Base-by-base conservation (phyloP, 257 asterid genomes). In the Ehretia macrophylla region DNA sequence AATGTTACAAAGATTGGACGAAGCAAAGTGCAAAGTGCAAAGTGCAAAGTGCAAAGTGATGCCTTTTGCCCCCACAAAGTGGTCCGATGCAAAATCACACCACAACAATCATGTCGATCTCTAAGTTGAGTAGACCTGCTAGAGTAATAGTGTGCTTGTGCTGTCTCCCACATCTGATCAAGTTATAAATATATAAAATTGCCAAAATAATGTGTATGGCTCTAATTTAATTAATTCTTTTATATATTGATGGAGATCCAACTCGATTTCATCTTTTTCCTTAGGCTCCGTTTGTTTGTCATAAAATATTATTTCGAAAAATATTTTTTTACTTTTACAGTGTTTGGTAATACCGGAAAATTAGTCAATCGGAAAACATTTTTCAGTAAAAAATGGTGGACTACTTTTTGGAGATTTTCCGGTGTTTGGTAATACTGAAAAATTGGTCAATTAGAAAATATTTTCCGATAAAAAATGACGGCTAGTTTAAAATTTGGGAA, bases 91-190 rank as follows among this genome's bases (percentile, higher is more conserved):
- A 55, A 19, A 52, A 74, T 51, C 67, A 58, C 81, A 80, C 69
- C 74, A 57, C 67, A 59, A 59, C 57, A 27, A 64, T 35, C 20
- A 32, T 58, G 51, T 58, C 52, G n/a, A n/a, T 27, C 32, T 39
- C n/a, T 48, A 62, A 56, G 44, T 62, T 23, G 40, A 45, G 56
- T 20, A 27, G 37, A 27, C 59, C 40, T 20, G 8, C n/a, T 82
- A 14, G 14, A 50, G 1, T 9, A 5, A 10, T 20, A 79, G 83
- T 83, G 95, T 77, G 87, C 75, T 72, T 79, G 19, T 78, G 83
- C 86, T 84, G 93, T 84, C 69, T 63, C 66, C 90, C 95, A 86
- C 81, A 79, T 70, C 44, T 63, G 58, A 64, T 73, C 59, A 32
- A n/a, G 10, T 55, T 49, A 44, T 57, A 63, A 40, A 23, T 55